Evolutionary conservation across 352 stramenopile genomes (phyloP).

Genomic region (Phytophthora idaei): DNA sequence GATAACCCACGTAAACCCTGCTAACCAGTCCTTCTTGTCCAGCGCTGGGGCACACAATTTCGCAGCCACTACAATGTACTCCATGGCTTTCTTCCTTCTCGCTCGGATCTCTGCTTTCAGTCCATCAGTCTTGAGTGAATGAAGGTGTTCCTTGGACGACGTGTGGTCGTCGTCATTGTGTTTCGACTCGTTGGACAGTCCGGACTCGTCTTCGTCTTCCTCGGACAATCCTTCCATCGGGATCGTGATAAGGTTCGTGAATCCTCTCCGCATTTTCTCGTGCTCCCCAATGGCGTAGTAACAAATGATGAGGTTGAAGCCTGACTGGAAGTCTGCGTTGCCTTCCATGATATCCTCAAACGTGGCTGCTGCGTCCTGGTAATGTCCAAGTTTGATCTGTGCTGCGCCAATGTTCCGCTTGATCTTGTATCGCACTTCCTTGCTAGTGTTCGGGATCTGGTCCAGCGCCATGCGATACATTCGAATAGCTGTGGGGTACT

Average conservation of each 20-base stretch:
- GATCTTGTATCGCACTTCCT: conserved; percentile 96
- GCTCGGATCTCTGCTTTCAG: conserved; percentile 82
- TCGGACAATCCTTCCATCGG: conserved; percentile 88
- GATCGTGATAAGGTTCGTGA: conserved; percentile 92
- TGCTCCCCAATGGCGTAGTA: conserved; percentile 96
- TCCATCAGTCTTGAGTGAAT: conserved; percentile 70
- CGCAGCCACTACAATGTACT: conserved; percentile 94
- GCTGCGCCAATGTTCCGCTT: conserved; percentile 96
- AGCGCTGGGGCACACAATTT: conserved; percentile 93
- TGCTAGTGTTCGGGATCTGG: conserved; percentile 94
- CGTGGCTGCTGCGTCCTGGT: conserved; percentile 93
- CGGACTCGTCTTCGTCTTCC: conserved; percentile 84
- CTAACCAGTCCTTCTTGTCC: conserved; percentile 92
- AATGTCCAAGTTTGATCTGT: conserved; percentile 94
- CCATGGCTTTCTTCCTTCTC: conserved; percentile 78
- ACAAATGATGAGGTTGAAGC: conserved; percentile 97
- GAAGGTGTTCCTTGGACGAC: conserved; percentile 55
- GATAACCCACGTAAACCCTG: conserved; percentile 95
- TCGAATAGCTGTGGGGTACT: conserved; percentile 94
- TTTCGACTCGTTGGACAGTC: conserved; percentile 61
- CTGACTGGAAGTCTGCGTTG: conserved; percentile 94
- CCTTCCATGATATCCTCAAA: conserved; percentile 96
- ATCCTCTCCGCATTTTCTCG: conserved; percentile 93
- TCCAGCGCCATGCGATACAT: conserved; percentile 98
- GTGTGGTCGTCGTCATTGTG: conserved; percentile 44